Percentiles rank a stretch among this genome's conserved stretches.
These are phyloP conservation scores for Phytopythium kandeliae DNA, from an alignment of 352 stramenopile genomes.

Conservation along the genomic window DNA sequence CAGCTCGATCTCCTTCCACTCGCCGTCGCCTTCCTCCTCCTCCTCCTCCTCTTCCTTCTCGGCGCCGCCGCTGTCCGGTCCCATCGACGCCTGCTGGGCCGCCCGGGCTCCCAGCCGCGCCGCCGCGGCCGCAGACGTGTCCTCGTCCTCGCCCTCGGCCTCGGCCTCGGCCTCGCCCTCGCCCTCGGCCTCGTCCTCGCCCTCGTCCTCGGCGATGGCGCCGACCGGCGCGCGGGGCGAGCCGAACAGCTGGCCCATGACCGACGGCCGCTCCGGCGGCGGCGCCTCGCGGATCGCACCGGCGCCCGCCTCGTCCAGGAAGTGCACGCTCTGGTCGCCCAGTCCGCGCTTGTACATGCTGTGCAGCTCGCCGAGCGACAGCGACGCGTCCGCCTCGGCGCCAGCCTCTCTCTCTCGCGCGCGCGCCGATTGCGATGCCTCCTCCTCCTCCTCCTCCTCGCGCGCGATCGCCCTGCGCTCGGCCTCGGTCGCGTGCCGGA, in stretches of 20 bases:
- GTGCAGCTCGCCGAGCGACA: slow-evolving; percentile 66
- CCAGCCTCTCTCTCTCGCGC: neutral
- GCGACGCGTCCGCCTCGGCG: neutral
- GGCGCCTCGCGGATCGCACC: neutral
- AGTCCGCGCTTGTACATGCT: slow-evolving; percentile 79
- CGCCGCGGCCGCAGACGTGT: slow-evolving; percentile 1
- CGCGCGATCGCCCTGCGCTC: slow-evolving; percentile 26
- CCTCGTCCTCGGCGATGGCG: slow-evolving; percentile 39
- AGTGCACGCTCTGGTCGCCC: slow-evolving; percentile 57
- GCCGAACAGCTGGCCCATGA: slow-evolving; percentile 43
- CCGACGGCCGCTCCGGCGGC: slow-evolving; percentile 12
- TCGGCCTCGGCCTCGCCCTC: slow-evolving; percentile 12
- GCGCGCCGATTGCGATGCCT: too few species aligned
- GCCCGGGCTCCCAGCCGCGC: neutral
- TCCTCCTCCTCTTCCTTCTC: slow-evolving; percentile 10
- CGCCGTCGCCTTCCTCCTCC: slow-evolving; percentile 10
- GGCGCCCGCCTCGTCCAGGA: slow-evolving; percentile 29
- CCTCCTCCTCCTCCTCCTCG: neutral
- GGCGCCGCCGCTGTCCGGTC: slow-evolving; percentile 9
- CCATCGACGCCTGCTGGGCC: slow-evolving; percentile 3
- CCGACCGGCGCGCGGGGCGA: slow-evolving; percentile 22
- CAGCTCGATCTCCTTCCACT: slow-evolving; percentile 65
- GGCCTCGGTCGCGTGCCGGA: slow-evolving; percentile 33
- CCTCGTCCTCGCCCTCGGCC: neutral
- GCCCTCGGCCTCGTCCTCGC: slow-evolving; percentile 14